Conservation (phyloP, 176 grass and related monocot genomes). For the Phyllostachys edulis region DNA sequence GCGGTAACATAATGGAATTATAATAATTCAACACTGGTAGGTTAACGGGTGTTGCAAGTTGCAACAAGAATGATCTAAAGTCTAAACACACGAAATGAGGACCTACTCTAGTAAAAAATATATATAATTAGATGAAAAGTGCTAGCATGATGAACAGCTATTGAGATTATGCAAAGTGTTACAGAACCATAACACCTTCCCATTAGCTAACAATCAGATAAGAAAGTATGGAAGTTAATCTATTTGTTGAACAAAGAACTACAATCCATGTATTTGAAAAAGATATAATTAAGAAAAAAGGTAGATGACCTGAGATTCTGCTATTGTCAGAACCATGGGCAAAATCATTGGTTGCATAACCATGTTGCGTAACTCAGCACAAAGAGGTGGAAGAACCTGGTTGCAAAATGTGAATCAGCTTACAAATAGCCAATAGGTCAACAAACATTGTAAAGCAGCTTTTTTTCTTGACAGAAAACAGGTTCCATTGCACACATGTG, state of each 20-base stretch:
- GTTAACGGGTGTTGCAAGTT: neutral
- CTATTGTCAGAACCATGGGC: conserved; percentile 97
- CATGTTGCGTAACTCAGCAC: conserved; percentile 90
- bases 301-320: conserved; percentile 75
- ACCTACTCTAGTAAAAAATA: neutral
- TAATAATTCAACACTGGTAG: neutral
- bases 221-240: neutral
- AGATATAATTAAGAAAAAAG: conserved; percentile 9
- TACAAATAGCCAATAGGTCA: conserved; percentile 17
- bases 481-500: neutral
- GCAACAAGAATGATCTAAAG: neutral
- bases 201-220: neutral
- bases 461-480: neutral
- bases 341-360: conserved; percentile 99
- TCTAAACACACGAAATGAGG: neutral
- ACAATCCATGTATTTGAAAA: neutral
- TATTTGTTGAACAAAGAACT: conserved; percentile 4
- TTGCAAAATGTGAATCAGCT: conserved; percentile 39
- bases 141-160: neutral
- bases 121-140: conserved; percentile 24
- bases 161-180: neutral
- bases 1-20: neutral
- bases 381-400: conserved; percentile 98
- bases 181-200: neutral
- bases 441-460: conserved; percentile 7